phyloP scores from a whole-genome alignment of 495 filamentous ascomycete genomes.

The Penicillium riverlandense region DNA sequence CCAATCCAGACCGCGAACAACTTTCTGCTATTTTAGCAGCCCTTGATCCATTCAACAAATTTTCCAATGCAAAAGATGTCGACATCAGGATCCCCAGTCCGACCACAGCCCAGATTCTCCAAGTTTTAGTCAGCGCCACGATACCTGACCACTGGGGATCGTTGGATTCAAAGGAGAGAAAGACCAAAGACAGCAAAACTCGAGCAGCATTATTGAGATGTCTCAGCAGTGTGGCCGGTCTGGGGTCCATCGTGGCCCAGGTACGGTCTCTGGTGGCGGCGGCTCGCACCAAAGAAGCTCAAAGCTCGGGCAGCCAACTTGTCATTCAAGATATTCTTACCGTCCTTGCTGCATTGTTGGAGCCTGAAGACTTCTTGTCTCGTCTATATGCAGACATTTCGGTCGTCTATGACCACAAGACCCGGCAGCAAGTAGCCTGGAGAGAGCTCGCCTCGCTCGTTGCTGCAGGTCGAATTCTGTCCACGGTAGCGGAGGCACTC shows the following conservation, averaged over 20 bases:
- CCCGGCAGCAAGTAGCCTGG: slow-evolving; percentile 49
- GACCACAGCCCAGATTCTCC: slow-evolving; percentile 60
- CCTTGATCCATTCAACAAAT: slow-evolving; percentile 39
- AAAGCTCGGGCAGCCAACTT: slow-evolving; percentile 21
- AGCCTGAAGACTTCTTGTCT: slow-evolving; percentile 43
- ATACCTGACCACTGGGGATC: slow-evolving; percentile 73
- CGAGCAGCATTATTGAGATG: slow-evolving; percentile 52
- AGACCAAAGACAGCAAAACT: slow-evolving; percentile 21
- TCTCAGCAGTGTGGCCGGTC: slow-evolving; percentile 63
- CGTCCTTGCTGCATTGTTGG: slow-evolving; percentile 48
- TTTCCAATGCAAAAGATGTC: slow-evolving; percentile 30
- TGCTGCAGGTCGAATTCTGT: slow-evolving; percentile 64
- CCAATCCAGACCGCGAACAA: slow-evolving; percentile 53
- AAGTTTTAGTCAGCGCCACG: slow-evolving; percentile 58
- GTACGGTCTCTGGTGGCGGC: slow-evolving; percentile 46
- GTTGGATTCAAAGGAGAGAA: slow-evolving; percentile 39
- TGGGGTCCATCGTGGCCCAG: slow-evolving; percentile 60
- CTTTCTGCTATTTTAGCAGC: slow-evolving; percentile 46
- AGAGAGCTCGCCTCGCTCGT: slow-evolving; percentile 59
- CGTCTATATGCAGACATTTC: slow-evolving; percentile 46
- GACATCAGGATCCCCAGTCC: slow-evolving; percentile 58
- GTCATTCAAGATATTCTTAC: slow-evolving; percentile 33
- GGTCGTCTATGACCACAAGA: slow-evolving; percentile 19
- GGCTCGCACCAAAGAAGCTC: slow-evolving; percentile 17
- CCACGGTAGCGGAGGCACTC: slow-evolving; percentile 69